Percentiles rank a stretch among this genome's conserved stretches.
These are phyloP conservation scores for Linanthus parryae DNA, from an alignment of 148 eudicot genomes.

Conservation along the genomic window DNA sequence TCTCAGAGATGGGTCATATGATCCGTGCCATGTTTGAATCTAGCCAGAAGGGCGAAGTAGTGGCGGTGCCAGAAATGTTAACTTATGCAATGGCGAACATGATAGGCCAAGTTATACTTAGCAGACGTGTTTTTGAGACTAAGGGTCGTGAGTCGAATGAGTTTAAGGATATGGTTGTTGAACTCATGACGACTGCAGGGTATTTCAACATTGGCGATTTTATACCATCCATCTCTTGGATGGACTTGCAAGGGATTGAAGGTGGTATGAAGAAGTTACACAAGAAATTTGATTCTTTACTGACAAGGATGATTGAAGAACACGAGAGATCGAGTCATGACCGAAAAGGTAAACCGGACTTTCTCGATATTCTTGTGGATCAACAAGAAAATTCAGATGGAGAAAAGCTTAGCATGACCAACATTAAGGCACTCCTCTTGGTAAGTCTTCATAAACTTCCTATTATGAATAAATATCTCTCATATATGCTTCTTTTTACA, in stretches of 20 bases:
- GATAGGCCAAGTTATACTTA: slow-evolving; percentile 16
- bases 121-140: slow-evolving; percentile 15
- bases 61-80: slow-evolving; percentile 18
- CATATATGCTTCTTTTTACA: not conserved
- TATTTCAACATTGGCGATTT: slow-evolving; percentile 20
- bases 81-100: slow-evolving; percentile 19
- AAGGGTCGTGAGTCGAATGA: slow-evolving; percentile 15
- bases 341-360: slow-evolving; percentile 23
- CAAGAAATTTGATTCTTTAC: slow-evolving; percentile 17
- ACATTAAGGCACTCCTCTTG: slow-evolving; percentile 31
- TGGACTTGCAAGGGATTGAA: slow-evolving; percentile 27
- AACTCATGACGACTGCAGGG: slow-evolving; percentile 21
- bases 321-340: slow-evolving; percentile 9
- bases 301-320: slow-evolving; percentile 16
- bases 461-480: not conserved
- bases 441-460: not conserved
- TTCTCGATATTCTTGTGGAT: slow-evolving; percentile 24
- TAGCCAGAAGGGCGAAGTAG: slow-evolving; percentile 6
- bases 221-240: slow-evolving; percentile 20
- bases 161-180: slow-evolving; percentile 21
- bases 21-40: slow-evolving; percentile 2
- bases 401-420: slow-evolving; percentile 15
- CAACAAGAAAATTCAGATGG: slow-evolving; percentile 9
- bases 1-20: slow-evolving; percentile 12
- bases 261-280: slow-evolving; percentile 25